Conservation (phyloP, 495 filamentous ascomycete genomes). For the Cercophora samala region DNA sequence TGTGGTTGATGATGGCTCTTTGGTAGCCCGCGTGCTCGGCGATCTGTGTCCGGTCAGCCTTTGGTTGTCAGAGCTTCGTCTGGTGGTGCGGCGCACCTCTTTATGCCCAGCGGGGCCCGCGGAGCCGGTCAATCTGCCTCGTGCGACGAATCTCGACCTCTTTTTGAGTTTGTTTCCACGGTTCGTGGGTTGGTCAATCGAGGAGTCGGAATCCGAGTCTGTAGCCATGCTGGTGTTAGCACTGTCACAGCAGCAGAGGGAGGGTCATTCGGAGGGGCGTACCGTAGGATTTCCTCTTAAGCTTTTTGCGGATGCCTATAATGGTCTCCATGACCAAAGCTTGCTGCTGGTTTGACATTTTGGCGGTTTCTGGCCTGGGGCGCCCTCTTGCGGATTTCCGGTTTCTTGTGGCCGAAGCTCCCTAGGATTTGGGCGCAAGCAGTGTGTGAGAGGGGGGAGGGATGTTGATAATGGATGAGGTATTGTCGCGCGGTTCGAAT, state of each 20-base stretch:
- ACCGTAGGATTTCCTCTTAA: conserved; percentile 35
- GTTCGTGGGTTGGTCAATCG: conserved; percentile 75
- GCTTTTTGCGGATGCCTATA: conserved; percentile 24
- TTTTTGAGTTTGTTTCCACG: conserved; percentile 88
- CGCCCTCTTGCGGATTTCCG: not conserved
- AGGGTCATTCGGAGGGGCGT: not conserved
- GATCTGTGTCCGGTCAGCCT: conserved; percentile 47
- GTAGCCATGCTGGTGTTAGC: conserved; percentile 12
- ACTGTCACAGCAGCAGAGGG: not conserved
- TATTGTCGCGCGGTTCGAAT: not conserved
- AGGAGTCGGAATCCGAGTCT: conserved; percentile 87
- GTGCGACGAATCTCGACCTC: conserved; percentile 73
- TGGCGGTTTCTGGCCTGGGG: conserved; percentile 1
- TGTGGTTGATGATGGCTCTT: conserved; percentile 76
- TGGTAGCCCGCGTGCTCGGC: conserved; percentile 82
- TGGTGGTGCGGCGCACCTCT: conserved; percentile 56
- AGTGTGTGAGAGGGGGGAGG: not conserved
- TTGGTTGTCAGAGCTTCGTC: not conserved
- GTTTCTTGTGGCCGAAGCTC: not conserved
- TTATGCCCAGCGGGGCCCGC: conserved; percentile 77
- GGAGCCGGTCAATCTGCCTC: conserved; percentile 67
- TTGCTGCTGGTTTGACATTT: conserved; percentile 35
- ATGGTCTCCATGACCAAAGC: conserved; percentile 33
- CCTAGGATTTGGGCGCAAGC: not conserved
- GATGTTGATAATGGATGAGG: not conserved